Conservation (phyloP, 176 grass and related monocot species). For the Saccharum spontaneum region DNA sequence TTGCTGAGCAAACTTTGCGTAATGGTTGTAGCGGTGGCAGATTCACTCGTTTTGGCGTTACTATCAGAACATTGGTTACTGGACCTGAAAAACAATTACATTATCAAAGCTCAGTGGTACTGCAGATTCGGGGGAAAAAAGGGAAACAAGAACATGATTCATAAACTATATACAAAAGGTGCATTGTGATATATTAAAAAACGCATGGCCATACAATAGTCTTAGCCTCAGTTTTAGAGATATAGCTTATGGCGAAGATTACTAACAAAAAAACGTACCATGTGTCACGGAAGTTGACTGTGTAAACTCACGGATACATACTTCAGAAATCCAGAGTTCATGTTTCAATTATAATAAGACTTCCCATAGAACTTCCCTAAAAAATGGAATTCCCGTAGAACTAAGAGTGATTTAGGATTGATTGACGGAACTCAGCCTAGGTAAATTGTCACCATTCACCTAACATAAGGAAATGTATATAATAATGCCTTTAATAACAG, state of each 20-base stretch:
- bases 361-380: neutral
- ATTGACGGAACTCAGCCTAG: neutral
- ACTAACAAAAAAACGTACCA: neutral
- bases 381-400: neutral
- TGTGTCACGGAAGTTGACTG: neutral
- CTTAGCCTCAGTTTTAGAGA: neutral
- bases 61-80: too few species aligned
- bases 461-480: neutral
- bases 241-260: neutral
- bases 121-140: neutral
- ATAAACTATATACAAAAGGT: constrained; percentile 10
- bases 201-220: neutral
- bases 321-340: neutral
- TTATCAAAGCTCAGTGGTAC: too few species aligned
- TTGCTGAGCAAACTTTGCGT: constrained; percentile 51
- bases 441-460: neutral
- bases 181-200: neutral
- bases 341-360: constrained; percentile 1
- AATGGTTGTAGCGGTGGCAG: constrained; percentile 42
- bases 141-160: neutral
- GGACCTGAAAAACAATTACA: too few species aligned
- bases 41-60: constrained; percentile 37
- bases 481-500: neutral
- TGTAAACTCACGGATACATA: neutral
- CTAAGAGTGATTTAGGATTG: neutral